A percentile compares a stretch with the other conserved stretches of the same genome.
phyloP scores from a whole-genome alignment of 2,329 filamentous ascomycete species.

The Aureobasidium sp. region DNA sequence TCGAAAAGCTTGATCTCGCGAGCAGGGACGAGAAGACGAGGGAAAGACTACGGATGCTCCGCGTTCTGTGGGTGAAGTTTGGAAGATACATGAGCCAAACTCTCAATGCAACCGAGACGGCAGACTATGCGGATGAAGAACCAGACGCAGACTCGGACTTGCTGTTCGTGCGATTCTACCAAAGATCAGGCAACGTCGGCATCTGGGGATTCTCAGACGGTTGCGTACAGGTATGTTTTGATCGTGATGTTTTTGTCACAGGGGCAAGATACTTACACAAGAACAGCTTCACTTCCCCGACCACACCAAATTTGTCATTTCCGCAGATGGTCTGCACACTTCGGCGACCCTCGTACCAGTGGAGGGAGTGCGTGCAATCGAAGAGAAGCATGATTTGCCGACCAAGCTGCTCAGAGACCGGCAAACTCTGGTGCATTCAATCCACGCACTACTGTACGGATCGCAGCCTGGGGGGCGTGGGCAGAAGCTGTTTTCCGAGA shows the following conservation, averaged over 20 bases:
- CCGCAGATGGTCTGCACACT: conserved; percentile 63
- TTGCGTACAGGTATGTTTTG: conserved; percentile 55
- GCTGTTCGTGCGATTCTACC: conserved; percentile 66
- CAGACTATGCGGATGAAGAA: conserved; percentile 36
- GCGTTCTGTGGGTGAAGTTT: conserved; percentile 57
- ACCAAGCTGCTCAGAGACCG: conserved; percentile 62
- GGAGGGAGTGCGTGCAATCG: conserved; percentile 59
- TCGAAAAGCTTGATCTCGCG: conserved; percentile 29
- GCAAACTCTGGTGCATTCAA: conserved; percentile 60
- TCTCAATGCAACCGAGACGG: conserved; percentile 31
- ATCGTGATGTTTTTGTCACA: background rate
- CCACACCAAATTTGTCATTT: conserved; percentile 75
- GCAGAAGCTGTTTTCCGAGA: conserved; percentile 36
- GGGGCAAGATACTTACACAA: background rate
- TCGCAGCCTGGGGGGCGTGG: conserved; percentile 37
- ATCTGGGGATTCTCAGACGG: conserved; percentile 77
- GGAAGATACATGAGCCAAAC: conserved; percentile 57
- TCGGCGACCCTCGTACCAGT: conserved; percentile 68
- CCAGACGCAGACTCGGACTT: background rate
- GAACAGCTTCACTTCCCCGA: conserved; percentile 78
- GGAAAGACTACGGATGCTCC: conserved; percentile 48
- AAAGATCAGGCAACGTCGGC: conserved; percentile 70
- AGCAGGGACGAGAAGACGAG: conserved; percentile 27
- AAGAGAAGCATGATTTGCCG: conserved; percentile 50
- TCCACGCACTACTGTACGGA: conserved; percentile 62